These are phyloP conservation scores for Barbarea vulgaris DNA, from an alignment of 345 rosid species.

Conservation along the genomic window DNA sequence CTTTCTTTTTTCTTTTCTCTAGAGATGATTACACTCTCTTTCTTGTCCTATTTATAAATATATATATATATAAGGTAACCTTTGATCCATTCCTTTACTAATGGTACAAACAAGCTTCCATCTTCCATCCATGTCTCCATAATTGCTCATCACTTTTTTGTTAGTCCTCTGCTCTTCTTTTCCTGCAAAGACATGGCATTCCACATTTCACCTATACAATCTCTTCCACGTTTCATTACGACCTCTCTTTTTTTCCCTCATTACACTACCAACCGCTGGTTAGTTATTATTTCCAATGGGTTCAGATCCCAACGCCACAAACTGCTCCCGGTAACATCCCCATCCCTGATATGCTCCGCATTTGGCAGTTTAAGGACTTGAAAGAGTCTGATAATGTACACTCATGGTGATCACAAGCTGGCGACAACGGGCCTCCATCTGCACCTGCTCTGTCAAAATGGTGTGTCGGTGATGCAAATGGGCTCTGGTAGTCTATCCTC, in stretches of 20 bases:
- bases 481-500: slow-evolving; percentile 32
- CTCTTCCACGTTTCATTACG: not conserved
- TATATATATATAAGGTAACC: not conserved
- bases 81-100: slow-evolving; percentile 7
- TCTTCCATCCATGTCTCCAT: not conserved
- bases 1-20: slow-evolving; percentile 11
- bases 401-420: slow-evolving; percentile 38
- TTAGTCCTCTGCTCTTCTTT: not conserved
- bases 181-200: slow-evolving; percentile 15
- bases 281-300: not conserved
- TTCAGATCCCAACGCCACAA: slow-evolving; percentile 73
- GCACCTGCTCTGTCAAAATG: not conserved
- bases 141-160: not conserved
- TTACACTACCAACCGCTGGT: not conserved
- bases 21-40: slow-evolving; percentile 1
- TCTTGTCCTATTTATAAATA: slow-evolving; percentile 1
- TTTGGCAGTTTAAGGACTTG: slow-evolving; percentile 60
- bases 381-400: not conserved
- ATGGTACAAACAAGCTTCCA: slow-evolving; percentile 1
- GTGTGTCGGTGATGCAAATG: slow-evolving; percentile 30
- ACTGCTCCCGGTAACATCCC: slow-evolving; percentile 56
- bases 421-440: slow-evolving; percentile 29
- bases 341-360: slow-evolving; percentile 65
- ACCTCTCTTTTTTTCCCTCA: not conserved
- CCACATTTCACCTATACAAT: not conserved